Base-by-base conservation (phyloP, 2,329 filamentous ascomycete genomes). In the Penicillium palitans region DNA sequence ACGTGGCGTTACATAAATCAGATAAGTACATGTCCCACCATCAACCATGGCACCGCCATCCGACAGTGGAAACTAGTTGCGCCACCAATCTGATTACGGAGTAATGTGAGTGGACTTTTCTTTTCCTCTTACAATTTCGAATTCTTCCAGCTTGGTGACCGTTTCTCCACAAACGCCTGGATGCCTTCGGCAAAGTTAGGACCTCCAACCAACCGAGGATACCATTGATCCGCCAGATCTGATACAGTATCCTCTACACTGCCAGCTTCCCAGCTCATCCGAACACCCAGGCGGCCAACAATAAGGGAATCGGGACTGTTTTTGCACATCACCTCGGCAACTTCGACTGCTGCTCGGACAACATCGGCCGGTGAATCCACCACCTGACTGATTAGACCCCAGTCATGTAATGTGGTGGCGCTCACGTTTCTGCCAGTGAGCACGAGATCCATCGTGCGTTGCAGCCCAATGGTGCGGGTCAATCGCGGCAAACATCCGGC, bases 141-240 rank as follows among this genome's bases (percentile, higher is more conserved):
- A 42, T 69, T 61, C 41, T 61, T 61, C 88, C 88, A 91, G 31
- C 77, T 79, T 2, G 88, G 83, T 73, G 83, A 81, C 67, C 88
- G 79, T 78, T 87, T 90, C 81, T 92, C 89, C 25, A 89, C 86
- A 78, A 92, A 93, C 61, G 88, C 89, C 74, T 74, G 78, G 21
- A 92, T 81, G 0, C 90, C 90, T 74, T 92, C 89, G 46, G 81
- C 81, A 76, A 90, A 87, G 71, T 93, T 93, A 58, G 87, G 86
- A 0, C 85, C 87, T 1, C 77, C 80, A 57, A 87, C 80, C 47
- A 92, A 79, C 50, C 76, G 77, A 44, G 75, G 75, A 68, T 85
- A 90, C 78, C 86, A 82, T 1, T 82, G 81, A 59, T 84, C 79
- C 10, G 81, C 80, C 51, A 89, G 69, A 52, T 82, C 69, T 61